Evolutionary conservation across 2,329 filamentous ascomycete species (phyloP), one percentile per base, ranked within the genome.

Genomic region (Amesomyces nigricolor): DNA sequence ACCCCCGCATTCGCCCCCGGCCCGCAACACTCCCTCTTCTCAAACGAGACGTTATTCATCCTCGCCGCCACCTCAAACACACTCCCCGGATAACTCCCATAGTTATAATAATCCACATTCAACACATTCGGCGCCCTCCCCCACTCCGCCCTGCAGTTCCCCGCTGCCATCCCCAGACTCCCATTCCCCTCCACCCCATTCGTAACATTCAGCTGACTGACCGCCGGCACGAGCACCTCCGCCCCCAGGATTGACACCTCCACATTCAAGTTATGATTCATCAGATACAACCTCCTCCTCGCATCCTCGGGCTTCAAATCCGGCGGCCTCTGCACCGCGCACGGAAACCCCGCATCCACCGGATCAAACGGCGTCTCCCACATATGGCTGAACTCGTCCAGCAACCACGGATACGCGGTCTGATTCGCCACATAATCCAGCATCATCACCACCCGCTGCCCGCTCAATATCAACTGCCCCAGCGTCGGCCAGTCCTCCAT

Each of bases 351-450:
- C 47, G 72, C 72, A 66, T 83, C 69, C 14, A 70, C 66, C 3
- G 83, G 90, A 51, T 90, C 88, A 68, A 95, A 96, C 0, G 89
- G 88, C 0, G 91, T 92, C 73, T 96, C 89, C 88, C 89, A 96
- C 73, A 95, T 80, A 66, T 95, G 88, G 5, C 81, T 81, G 73
- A 96, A 96, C 71, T 96, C 79, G 69, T 95, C 89, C 40, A 96
- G 77, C 42, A 96, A 79, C 82, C 89, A 96, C 0, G 91, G 90
- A 16, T 89, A 86, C 17, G 78, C 77, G 0, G 77, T 81, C 71
- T 95, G 88, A 68, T 96, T 85, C 61, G 90, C 88, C 61, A 86
- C 76, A 74, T 95, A 95, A 72, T 95, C 90, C 73, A 95, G 80
- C 72, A 94, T 90, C 70, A 94, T 79, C 60, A 95, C 78, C 2